Evolutionary conservation across 2,329 filamentous ascomycete species (phyloP), one percentile per base, ranked within the genome.

Genomic region (Reticulascus tulasneorum): DNA sequence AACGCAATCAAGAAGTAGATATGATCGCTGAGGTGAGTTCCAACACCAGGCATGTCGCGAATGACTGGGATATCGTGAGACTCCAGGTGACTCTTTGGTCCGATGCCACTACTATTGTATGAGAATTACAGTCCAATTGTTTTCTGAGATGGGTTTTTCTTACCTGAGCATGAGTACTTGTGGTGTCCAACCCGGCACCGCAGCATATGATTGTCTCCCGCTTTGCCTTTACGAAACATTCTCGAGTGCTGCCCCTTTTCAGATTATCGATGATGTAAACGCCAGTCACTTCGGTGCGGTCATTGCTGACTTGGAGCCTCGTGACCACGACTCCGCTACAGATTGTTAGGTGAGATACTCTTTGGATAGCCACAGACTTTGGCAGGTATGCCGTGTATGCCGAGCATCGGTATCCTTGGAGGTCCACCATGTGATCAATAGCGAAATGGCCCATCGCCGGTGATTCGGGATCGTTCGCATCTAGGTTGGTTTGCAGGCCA

Each of bases 161-260:
- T 35, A 44, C 45, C 45, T 50, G 15, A 58, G 40, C 42, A 56
- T 45, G 2, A 63, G 47, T 10, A 61, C 29, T 33, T 61, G 57
- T 0, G 58, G 55, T 1, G 52, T 50, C 13, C n/a, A 51, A 52
- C 5, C 54, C 30, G 3, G 53, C 44, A 4, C 57, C 55, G 9
- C 44, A 46, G 40, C 52, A 55, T 5, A 62, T 15, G 6, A 62
- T 53, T 10, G 60, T 52, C 29, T 60, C 58, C 1, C 54, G 45
- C 4, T 40, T 38, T 1, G 51, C 53, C 16, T 46, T 43, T 13
- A 54, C 52, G 16, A 49, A 40, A 26, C 38, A 45, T 7, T 50
- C 40, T 6, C 23, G 43, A n/a, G 12, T 16, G 6, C 12, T 23
- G 4, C 23, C 29, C 33, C 37, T 29, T 29, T 19, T 20, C 20